Percentiles rank a stretch among this genome's conserved stretches.
These are phyloP conservation scores for Debaryomyces maramus DNA, from an alignment of 805 yeast genomes.

Conservation along the genomic window DNA sequence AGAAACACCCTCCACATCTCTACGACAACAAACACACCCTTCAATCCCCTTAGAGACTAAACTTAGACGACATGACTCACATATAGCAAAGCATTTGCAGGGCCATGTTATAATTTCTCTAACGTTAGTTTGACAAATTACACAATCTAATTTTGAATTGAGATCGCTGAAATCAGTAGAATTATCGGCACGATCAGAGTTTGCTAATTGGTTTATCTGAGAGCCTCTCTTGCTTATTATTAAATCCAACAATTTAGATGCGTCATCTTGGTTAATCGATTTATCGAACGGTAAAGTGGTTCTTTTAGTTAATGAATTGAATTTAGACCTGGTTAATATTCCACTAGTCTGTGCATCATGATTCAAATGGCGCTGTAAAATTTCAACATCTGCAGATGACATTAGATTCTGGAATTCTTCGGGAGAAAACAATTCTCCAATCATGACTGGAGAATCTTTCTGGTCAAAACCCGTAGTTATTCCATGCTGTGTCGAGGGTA, in stretches of 20 bases:
- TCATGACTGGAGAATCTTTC: constrained; percentile 4
- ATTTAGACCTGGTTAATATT: constrained; percentile 36
- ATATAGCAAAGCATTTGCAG: constrained; percentile 83
- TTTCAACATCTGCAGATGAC: constrained; percentile 13
- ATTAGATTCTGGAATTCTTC: constrained; percentile 28
- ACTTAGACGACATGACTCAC: constrained; percentile 78
- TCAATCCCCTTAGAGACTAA: constrained; percentile 70
- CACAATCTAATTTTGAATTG: constrained; percentile 54
- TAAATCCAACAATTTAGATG: constrained; percentile 11
- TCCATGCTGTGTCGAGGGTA: background rate
- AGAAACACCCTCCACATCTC: constrained; percentile 66
- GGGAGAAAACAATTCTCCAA: constrained; percentile 25
- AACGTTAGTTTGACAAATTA: constrained; percentile 73
- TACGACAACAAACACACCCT: constrained; percentile 84
- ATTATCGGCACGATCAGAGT: background rate
- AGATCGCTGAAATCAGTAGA: constrained; percentile 24
- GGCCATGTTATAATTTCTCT: constrained; percentile 90
- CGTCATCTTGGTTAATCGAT: constrained; percentile 8
- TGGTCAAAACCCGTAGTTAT: background rate
- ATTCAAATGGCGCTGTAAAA: constrained; percentile 30
- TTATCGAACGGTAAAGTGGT: background rate
- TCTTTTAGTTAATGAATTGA: constrained; percentile 6
- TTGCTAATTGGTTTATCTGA: background rate
- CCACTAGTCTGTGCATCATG: constrained; percentile 16
- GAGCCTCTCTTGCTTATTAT: constrained; percentile 11